A percentile compares a stretch with the other conserved stretches of the same genome.
Conservation (phyloP, 1,284 basidiomycete species). For the Melampsora americana region DNA sequence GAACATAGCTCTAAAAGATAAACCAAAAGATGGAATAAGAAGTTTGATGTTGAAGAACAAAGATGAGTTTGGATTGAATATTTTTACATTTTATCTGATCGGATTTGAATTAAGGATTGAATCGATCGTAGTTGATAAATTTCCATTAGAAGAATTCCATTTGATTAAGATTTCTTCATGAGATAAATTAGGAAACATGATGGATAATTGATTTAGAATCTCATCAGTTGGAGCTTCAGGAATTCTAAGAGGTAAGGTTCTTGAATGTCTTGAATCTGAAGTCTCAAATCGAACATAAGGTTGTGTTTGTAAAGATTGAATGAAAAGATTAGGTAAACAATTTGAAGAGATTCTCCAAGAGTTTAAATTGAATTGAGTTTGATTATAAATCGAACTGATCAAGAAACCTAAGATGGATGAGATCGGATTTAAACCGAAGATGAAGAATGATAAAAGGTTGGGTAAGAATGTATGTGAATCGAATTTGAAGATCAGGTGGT, state of each 20-base stretch:
- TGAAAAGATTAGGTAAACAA: no score
- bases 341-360: conserved; percentile 11
- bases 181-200: neutral
- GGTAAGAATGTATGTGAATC: conserved; percentile 33
- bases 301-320: no score
- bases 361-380: conserved; percentile 9
- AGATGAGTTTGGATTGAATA: no score
- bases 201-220: neutral
- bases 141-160: neutral
- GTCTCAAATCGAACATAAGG: no score
- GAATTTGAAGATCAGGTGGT: conserved; percentile 4
- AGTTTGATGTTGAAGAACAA: no score
- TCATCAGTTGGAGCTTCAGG: no score
- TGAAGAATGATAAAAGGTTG: neutral
- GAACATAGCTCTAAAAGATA: no score
- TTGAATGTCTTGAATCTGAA: no score
- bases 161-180: neutral
- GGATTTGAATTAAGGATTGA: neutral
- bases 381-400: neutral
- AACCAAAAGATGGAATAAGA: no score
- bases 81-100: no score
- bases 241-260: no score
- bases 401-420: conserved; percentile 17
- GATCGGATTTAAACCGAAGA: conserved; percentile 18
- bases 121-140: neutral